These are phyloP conservation scores for Psophocarpus tetragonolobus DNA, from an alignment of 306 rosid species.

Conservation along the genomic window DNA sequence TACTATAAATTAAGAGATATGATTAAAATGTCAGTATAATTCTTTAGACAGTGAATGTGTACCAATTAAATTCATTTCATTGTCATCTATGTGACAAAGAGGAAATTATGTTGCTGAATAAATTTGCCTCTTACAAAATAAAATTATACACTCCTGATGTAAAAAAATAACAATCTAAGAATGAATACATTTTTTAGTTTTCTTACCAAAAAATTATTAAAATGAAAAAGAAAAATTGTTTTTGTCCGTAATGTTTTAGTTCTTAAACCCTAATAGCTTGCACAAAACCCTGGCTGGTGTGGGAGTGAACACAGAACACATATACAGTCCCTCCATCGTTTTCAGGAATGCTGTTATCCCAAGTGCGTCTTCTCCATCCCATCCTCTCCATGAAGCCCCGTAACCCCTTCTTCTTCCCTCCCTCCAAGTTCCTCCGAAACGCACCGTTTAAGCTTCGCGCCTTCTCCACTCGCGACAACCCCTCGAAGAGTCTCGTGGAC, in stretches of 20 bases:
- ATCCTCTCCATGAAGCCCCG: constrained; percentile 48
- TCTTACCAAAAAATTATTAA: too few species aligned
- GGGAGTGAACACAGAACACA: background rate
- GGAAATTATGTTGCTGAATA: too few species aligned
- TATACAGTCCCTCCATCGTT: too few species aligned
- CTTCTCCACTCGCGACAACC: constrained; percentile 35
- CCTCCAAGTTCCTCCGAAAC: constrained; percentile 49
- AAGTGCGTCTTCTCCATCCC: constrained; percentile 55
- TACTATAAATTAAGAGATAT: too few species aligned
- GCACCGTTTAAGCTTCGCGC: constrained; percentile 37
- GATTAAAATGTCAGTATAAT: too few species aligned
- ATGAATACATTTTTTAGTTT: too few species aligned
- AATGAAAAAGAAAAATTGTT: background rate
- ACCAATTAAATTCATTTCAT: too few species aligned
- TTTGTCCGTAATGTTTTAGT: background rate
- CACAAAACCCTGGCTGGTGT: background rate
- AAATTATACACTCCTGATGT: too few species aligned
- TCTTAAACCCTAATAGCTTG: background rate
- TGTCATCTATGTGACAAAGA: too few species aligned
- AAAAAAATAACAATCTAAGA: too few species aligned
- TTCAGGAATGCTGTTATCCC: constrained; percentile 60
- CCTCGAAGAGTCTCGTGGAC: constrained; percentile 68
- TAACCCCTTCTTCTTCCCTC: constrained; percentile 55
- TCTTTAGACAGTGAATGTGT: too few species aligned
- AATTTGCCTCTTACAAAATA: too few species aligned